These are phyloP conservation scores for Cyberlindnera mycetangii DNA, from an alignment of 805 yeast genomes.

Conservation along the genomic window DNA sequence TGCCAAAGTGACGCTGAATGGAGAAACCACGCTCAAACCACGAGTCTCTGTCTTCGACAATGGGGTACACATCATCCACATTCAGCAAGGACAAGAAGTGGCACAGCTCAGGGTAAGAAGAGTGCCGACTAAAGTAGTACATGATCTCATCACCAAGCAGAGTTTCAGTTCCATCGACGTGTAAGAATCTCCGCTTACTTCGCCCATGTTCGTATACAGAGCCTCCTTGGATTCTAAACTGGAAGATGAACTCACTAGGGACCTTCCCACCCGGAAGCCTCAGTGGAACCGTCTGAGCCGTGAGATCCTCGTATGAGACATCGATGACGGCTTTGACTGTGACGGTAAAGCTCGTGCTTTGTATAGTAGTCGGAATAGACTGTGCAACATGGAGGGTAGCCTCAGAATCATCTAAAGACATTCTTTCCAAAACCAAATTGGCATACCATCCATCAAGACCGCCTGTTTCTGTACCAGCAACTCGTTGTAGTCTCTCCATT, in stretches of 20 bases:
- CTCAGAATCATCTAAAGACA: not conserved
- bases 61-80: constrained; percentile 43
- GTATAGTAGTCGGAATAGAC: not conserved
- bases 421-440: not conserved
- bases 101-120: constrained; percentile 41
- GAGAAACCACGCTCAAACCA: constrained; percentile 38
- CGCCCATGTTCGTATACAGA: constrained; percentile 24
- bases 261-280: constrained; percentile 6
- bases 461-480: constrained; percentile 4
- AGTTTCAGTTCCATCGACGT: constrained; percentile 28
- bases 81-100: constrained; percentile 34
- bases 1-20: constrained; percentile 41
- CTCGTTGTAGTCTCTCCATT: constrained; percentile 22
- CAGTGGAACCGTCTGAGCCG: constrained; percentile 7
- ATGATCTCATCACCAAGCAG: constrained; percentile 36
- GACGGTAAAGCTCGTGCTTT: constrained; percentile 22
- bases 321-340: constrained; percentile 37
- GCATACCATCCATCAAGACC: constrained; percentile 2
- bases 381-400: not conserved
- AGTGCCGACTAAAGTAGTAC: constrained; percentile 44
- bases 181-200: constrained; percentile 27
- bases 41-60: constrained; percentile 31
- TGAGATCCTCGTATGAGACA: constrained; percentile 25
- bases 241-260: constrained; percentile 25
- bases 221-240: constrained; percentile 13